These are phyloP conservation scores for Gossypium thurberi DNA, from an alignment of 345 rosid genomes.

Conservation along the genomic window DNA sequence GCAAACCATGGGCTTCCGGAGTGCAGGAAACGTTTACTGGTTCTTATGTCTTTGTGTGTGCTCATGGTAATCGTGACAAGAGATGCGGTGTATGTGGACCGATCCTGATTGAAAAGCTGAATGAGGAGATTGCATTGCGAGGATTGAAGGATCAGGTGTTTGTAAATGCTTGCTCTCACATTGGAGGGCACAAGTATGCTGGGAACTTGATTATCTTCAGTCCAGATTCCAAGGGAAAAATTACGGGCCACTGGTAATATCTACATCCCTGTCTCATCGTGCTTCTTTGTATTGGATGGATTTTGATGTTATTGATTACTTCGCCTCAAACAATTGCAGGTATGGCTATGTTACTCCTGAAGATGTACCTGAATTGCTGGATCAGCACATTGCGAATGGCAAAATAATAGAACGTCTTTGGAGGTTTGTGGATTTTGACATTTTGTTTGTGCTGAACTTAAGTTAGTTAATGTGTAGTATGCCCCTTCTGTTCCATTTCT, in stretches of 20 bases:
- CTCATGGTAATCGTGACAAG: constrained; percentile 87
- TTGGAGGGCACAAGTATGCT: constrained; percentile 96
- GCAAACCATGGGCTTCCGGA: constrained; percentile 71
- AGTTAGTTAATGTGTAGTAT: not conserved
- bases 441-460: not conserved
- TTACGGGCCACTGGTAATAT: constrained; percentile 73
- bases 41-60: constrained; percentile 75
- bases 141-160: constrained; percentile 55
- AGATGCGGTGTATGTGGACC: constrained; percentile 99
- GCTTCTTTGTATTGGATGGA: not conserved
- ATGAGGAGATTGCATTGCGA: constrained; percentile 53
- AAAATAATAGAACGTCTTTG: constrained; percentile 58
- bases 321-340: constrained; percentile 36
- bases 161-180: constrained; percentile 77
- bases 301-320: constrained; percentile 5
- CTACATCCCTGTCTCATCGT: not conserved
- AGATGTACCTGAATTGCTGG: constrained; percentile 80
- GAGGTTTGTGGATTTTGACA: constrained; percentile 48
- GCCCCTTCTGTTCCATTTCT: not conserved
- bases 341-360: constrained; percentile 93
- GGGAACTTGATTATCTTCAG: constrained; percentile 81
- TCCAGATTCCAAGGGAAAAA: constrained; percentile 55
- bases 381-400: constrained; percentile 83
- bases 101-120: constrained; percentile 59
- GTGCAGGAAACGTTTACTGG: constrained; percentile 51